These are phyloP conservation scores for Hyparrhenia diplandra DNA, from an alignment of 176 grass and related monocot species.

Conservation along the genomic window DNA sequence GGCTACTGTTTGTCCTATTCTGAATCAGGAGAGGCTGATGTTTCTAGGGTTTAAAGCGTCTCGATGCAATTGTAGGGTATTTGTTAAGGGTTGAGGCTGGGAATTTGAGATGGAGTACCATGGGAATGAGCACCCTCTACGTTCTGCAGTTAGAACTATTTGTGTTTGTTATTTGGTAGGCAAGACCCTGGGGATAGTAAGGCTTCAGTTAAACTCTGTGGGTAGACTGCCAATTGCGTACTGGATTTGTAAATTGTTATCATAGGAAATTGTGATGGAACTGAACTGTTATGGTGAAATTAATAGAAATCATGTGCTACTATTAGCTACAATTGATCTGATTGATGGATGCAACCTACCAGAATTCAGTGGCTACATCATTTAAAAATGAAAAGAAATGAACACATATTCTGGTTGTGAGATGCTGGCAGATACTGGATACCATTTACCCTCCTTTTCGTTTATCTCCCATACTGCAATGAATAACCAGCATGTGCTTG, in stretches of 20 bases:
- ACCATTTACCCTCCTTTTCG: background rate
- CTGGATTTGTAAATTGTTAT: background rate
- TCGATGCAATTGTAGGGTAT: background rate
- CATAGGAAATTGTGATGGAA: background rate
- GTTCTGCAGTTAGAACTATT: background rate
- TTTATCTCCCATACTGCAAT: background rate
- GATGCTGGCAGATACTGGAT: background rate
- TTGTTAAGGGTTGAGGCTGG: background rate
- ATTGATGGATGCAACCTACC: background rate
- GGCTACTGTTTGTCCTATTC: background rate
- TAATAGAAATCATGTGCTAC: background rate
- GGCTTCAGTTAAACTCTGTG: background rate
- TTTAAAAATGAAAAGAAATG: background rate
- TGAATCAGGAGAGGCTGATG: background rate
- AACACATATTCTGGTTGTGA: background rate
- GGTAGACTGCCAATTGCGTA: background rate
- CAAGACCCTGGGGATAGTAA: background rate
- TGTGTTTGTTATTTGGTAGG: background rate
- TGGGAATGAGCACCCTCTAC: background rate
- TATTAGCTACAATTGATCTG: background rate
- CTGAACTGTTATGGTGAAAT: background rate
- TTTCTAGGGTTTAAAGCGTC: conserved; percentile 18
- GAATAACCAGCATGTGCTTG: background rate
- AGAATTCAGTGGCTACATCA: background rate
- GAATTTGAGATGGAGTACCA: conserved; percentile 9